A percentile compares a stretch with the other conserved stretches of the same genome.
These are phyloP conservation scores for Gilbertella persicaria DNA, from an alignment of 371 early-diverging fungal genomes.

Conservation along the genomic window DNA sequence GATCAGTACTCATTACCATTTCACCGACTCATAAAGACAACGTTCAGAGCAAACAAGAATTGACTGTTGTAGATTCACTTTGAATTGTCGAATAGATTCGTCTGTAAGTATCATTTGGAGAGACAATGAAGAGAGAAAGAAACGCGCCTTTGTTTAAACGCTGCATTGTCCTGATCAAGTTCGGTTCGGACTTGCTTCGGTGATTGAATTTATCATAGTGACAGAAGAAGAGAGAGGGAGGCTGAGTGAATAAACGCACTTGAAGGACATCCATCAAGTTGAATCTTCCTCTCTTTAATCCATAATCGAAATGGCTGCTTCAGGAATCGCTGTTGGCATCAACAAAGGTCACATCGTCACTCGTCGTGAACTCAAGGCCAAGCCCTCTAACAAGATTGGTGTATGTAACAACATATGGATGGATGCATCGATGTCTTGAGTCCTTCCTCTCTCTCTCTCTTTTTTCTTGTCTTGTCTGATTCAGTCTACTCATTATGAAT, in stretches of 20 bases:
- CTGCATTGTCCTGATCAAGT: neutral
- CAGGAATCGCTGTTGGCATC: slow-evolving; percentile 78
- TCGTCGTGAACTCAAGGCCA: slow-evolving; percentile 74
- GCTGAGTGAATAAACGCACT: neutral
- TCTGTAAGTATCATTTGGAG: slow-evolving; percentile 15
- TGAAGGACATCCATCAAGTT: neutral
- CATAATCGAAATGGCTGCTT: slow-evolving; percentile 7
- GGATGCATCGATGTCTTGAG: slow-evolving; percentile 23
- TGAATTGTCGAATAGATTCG: slow-evolving; percentile 26
- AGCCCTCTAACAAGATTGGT: slow-evolving; percentile 85
- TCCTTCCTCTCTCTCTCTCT: neutral
- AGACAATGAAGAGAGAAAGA: neutral
- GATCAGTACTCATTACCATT: slow-evolving; percentile 54
- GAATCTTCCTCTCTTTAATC: neutral
- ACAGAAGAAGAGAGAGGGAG: neutral
- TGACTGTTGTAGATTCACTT: slow-evolving; percentile 46
- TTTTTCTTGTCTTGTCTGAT: neutral
- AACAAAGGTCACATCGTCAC: slow-evolving; percentile 91
- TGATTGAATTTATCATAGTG: neutral
- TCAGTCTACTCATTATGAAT: no score
- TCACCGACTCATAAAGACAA: slow-evolving; percentile 66
- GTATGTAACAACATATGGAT: slow-evolving; percentile 64
- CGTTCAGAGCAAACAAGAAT: slow-evolving; percentile 67
- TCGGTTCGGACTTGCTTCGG: neutral
- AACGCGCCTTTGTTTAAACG: neutral